A percentile compares a stretch with the other conserved stretches of the same genome.
These are phyloP conservation scores for Brassica carinata DNA, from an alignment of 345 rosid genomes.

Conservation along the genomic window DNA sequence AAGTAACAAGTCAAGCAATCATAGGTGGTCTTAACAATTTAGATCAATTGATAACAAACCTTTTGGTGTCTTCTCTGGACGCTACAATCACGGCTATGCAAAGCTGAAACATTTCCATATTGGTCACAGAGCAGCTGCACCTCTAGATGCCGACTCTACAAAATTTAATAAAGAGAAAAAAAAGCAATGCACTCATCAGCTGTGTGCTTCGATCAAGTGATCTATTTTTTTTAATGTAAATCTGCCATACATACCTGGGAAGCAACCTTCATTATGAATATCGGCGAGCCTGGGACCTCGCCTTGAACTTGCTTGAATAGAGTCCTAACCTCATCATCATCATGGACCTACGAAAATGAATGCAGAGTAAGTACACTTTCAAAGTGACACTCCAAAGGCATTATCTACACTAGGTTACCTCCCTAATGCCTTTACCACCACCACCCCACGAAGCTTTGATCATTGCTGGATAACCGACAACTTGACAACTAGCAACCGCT, in stretches of 20 bases:
- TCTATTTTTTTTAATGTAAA: not conserved
- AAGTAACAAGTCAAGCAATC: slow-evolving; percentile 9
- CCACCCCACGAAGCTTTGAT: slow-evolving; percentile 99
- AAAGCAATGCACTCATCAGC: slow-evolving; percentile 7
- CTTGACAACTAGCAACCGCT: slow-evolving; percentile 95
- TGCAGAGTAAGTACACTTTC: not conserved
- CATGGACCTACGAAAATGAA: slow-evolving; percentile 70
- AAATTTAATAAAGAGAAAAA: slow-evolving; percentile 9
- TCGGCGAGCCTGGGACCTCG: slow-evolving; percentile 99
- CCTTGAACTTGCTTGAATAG: slow-evolving; percentile 99
- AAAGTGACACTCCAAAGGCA: not conserved
- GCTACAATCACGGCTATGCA: slow-evolving; percentile 99
- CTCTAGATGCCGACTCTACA: slow-evolving; percentile 97
- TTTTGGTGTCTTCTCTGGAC: slow-evolving; percentile 99
- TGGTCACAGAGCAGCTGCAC: slow-evolving; percentile 98
- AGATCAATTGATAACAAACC: slow-evolving; percentile 44
- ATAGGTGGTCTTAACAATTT: not conserved
- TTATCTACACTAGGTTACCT: slow-evolving; percentile 55
- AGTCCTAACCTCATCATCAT: slow-evolving; percentile 95
- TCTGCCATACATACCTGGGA: slow-evolving; percentile 79
- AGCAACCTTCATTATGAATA: slow-evolving; percentile 99
- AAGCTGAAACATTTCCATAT: slow-evolving; percentile 94
- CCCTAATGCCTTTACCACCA: slow-evolving; percentile 99
- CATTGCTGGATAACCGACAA: slow-evolving; percentile 99
- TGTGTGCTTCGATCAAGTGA: slow-evolving; percentile 27